These are phyloP conservation scores for Stylosanthes scabra DNA, from an alignment of 331 rosid genomes.

Conservation along the genomic window DNA sequence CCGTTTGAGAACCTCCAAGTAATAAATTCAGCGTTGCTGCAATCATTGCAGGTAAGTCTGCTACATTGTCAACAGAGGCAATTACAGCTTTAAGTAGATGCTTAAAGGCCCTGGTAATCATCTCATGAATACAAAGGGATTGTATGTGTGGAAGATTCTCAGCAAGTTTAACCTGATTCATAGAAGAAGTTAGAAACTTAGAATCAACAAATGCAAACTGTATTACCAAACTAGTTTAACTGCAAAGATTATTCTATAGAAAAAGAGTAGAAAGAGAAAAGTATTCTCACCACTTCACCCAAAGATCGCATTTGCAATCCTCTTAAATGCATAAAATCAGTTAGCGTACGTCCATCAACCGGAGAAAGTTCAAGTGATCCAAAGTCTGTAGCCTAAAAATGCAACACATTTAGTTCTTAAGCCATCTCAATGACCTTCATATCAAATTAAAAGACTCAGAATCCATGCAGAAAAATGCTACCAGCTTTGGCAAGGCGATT, in stretches of 20 bases:
- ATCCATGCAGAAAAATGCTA: constrained; percentile 39
- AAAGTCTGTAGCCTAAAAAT: constrained; percentile 81
- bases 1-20: constrained; percentile 63
- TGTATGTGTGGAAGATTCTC: constrained; percentile 95
- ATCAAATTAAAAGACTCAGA: constrained; percentile 12
- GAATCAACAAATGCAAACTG: constrained; percentile 33
- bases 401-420: constrained; percentile 40
- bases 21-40: constrained; percentile 78
- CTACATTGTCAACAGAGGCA: constrained; percentile 60
- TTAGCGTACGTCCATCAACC: constrained; percentile 95
- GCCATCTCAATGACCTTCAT: constrained; percentile 23
- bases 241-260: constrained; percentile 25
- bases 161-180: constrained; percentile 84
- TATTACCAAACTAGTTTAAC: neutral
- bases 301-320: constrained; percentile 84
- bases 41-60: constrained; percentile 65
- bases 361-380: constrained; percentile 99
- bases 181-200: constrained; percentile 47
- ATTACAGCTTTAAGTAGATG: constrained; percentile 78
- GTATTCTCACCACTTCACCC: constrained; percentile 85
- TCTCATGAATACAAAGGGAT: constrained; percentile 97
- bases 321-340: constrained; percentile 99
- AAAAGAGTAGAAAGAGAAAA: constrained; percentile 18
- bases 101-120: constrained; percentile 95
- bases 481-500: constrained; percentile 95